Conservation (phyloP, 352 stramenopile genomes). For the Globisporangium viniferum region DNA sequence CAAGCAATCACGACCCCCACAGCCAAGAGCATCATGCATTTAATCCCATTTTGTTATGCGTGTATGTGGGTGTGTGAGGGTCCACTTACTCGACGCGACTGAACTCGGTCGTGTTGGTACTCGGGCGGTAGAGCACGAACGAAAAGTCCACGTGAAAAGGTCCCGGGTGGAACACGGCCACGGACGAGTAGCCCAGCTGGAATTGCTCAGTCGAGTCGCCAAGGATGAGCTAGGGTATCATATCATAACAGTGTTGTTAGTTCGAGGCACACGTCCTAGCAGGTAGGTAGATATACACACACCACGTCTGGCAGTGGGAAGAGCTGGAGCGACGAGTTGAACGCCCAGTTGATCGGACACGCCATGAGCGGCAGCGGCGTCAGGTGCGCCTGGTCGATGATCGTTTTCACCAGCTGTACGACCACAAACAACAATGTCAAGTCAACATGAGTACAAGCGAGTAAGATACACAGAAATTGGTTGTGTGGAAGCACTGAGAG, state of each 20-base stretch:
- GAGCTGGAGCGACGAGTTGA: constrained; percentile 89
- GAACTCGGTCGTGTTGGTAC: constrained; percentile 82
- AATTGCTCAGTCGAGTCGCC: constrained; percentile 82
- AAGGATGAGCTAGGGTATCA: constrained; percentile 50
- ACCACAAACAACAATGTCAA: not conserved
- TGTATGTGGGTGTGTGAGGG: not conserved
- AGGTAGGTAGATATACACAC: not conserved
- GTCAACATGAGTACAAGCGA: not conserved
- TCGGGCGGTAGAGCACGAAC: constrained; percentile 83
- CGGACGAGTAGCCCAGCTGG: constrained; percentile 77
- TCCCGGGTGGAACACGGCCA: constrained; percentile 78
- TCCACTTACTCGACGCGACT: constrained; percentile 64
- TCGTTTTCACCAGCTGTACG: constrained; percentile 70
- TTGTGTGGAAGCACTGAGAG: not conserved
- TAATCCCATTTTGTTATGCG: not conserved
- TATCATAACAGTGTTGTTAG: not conserved
- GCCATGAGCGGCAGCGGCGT: constrained; percentile 85
- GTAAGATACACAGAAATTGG: not conserved
- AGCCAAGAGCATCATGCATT: not conserved
- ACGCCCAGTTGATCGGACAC: constrained; percentile 93
- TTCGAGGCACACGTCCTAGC: not conserved
- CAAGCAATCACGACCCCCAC: not conserved
- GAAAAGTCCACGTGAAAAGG: constrained; percentile 84
- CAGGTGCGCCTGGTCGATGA: constrained; percentile 93
- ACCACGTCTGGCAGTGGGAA: constrained; percentile 92